Evolutionary conservation across 208 protist genomes (phyloP), one percentile per base, ranked within the genome.

Genomic region (Jaenimonas drosophilae): DNA sequence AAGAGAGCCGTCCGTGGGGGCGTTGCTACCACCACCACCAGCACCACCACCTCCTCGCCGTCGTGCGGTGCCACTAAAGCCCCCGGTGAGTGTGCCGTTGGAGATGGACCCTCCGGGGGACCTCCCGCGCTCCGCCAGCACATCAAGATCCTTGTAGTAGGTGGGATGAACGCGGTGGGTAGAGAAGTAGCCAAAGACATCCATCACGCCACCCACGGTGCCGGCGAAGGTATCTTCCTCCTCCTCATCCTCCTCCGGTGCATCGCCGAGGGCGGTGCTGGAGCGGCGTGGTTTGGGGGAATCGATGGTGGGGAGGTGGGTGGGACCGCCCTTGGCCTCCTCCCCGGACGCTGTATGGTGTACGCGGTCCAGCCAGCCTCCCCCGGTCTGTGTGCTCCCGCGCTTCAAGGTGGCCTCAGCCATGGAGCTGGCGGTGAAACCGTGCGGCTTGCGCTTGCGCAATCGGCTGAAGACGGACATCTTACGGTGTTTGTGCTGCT

Each of bases 131-230:
- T 14, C 14, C 31, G 14, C 11, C 31, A 14, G 11, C 31, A 14
- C 25, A 34, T 37, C 19, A 3, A 65, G 46, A 26, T 54, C 32
- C 1, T 48, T n/a, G 47, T 74, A 71, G 56, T 68, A 55, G 19
- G 64, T 41, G 2, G 58, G 47, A 16, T 71, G 21, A 2, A 66
- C 63, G 25, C 65, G 65, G 29, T 79, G 65, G 4, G 52, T 59
- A 12, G 61, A 48, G 54, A 71, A 79, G 62, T 79, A 79, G 32
- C 70, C 67, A 16, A 68, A 74, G 21, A 48, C 31, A 53, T 71
- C 65, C 4, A 79, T 55, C 5, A 71, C 44, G 16, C 70, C 70
- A 9, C 63, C 68, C 16, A 19, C 36, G 31, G 4, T 42, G 29
- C 38, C 42, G 17, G 21, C 30, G 25, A n/a, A n/a, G n/a, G n/a